phyloP scores from a whole-genome alignment of 495 filamentous ascomycete genomes.

The Penicillium egyptiacum region DNA sequence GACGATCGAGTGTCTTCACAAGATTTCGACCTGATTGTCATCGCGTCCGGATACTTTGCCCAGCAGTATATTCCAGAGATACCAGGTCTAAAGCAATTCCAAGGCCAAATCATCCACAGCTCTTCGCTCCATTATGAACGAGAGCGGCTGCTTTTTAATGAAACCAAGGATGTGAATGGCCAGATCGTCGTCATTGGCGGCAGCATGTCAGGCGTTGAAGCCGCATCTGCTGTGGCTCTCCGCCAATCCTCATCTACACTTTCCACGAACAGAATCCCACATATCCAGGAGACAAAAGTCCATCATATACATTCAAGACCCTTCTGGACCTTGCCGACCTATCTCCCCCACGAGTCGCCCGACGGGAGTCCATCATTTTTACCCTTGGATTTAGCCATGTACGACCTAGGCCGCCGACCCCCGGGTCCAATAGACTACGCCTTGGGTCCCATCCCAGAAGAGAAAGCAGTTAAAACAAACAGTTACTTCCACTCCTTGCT shows the following conservation, averaged over 20 bases:
- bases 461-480: slow-evolving; percentile 54
- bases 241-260: slow-evolving; percentile 61
- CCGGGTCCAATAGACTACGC: slow-evolving; percentile 55
- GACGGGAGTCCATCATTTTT: slow-evolving; percentile 55
- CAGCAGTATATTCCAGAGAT: slow-evolving; percentile 55
- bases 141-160: slow-evolving; percentile 16
- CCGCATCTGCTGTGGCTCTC: slow-evolving; percentile 68
- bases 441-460: slow-evolving; percentile 57
- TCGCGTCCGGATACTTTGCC: slow-evolving; percentile 78
- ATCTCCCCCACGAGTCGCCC: slow-evolving; percentile 48
- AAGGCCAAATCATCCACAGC: slow-evolving; percentile 57
- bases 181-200: slow-evolving; percentile 72
- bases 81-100: slow-evolving; percentile 31
- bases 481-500: slow-evolving; percentile 54
- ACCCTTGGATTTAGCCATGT: slow-evolving; percentile 74
- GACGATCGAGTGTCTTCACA: slow-evolving; percentile 22
- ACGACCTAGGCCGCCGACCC: slow-evolving; percentile 64
- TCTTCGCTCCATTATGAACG: slow-evolving; percentile 44
- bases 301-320: slow-evolving; percentile 69
- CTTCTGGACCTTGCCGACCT: slow-evolving; percentile 70
- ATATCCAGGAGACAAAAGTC: slow-evolving; percentile 41
- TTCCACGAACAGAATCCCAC: slow-evolving; percentile 36
- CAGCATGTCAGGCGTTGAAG: slow-evolving; percentile 80
- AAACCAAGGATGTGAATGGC: slow-evolving; percentile 2
- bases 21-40: slow-evolving; percentile 69